Conservation (phyloP, 352 stramenopile genomes). For the Blastocystis sp. region DNA sequence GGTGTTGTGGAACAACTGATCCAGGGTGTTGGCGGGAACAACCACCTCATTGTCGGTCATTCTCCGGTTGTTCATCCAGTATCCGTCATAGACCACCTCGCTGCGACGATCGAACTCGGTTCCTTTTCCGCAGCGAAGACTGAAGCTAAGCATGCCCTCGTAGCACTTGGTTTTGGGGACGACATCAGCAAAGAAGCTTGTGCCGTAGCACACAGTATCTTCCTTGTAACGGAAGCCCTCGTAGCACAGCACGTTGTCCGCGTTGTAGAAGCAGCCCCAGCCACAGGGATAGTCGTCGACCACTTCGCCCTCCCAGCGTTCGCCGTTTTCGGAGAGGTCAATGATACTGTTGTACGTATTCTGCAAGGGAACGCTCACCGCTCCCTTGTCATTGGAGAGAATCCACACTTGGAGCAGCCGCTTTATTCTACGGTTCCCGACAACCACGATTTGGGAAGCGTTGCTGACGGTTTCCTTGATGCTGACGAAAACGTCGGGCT, state of each 20-base stretch:
- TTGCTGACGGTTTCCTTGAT: not conserved
- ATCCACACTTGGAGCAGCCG: slow-evolving; percentile 1
- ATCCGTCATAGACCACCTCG: not conserved
- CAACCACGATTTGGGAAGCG: not conserved
- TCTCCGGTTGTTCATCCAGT: not conserved
- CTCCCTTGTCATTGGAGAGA: not conserved
- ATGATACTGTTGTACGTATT: not conserved
- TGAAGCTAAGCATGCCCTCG: slow-evolving; percentile 25
- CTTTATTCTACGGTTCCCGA: slow-evolving; percentile 4
- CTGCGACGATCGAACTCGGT: not conserved
- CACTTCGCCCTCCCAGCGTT: slow-evolving; percentile 28
- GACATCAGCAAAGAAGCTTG: slow-evolving; percentile 21
- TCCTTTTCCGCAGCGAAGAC: not conserved
- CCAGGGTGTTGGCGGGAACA: slow-evolving; percentile 10
- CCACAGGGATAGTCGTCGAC: slow-evolving; percentile 34
- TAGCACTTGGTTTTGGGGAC: not conserved
- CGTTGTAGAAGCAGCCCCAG: slow-evolving; percentile 37
- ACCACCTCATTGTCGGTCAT: not conserved
- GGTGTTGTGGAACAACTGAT: not conserved
- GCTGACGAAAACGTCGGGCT: not conserved
- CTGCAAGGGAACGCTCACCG: not conserved
- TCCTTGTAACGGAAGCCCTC: slow-evolving; percentile 28
- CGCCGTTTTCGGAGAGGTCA: slow-evolving; percentile 14
- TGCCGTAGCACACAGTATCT: slow-evolving; percentile 56
- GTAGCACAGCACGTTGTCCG: not conserved